Conservation (phyloP, 2,329 filamentous ascomycete genomes). For the Ascochyta clinopodiicola region DNA sequence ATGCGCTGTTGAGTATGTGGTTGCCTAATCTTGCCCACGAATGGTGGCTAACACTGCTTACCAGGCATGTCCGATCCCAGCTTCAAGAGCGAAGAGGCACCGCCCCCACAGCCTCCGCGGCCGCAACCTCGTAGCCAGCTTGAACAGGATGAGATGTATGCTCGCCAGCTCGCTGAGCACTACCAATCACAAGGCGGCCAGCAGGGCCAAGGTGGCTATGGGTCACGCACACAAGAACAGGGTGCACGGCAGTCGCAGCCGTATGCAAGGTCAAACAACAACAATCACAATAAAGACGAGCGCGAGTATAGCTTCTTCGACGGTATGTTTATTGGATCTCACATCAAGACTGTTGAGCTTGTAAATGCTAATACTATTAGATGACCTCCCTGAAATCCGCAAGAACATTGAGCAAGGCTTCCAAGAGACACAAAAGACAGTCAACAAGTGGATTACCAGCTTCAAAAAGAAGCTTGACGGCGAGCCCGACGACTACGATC, state of each 20-base stretch:
- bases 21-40: neutral
- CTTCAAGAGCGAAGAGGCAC: constrained; percentile 58
- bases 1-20: constrained; percentile 80
- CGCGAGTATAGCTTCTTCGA: constrained; percentile 92
- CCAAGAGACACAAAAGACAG: constrained; percentile 87
- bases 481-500: constrained; percentile 70
- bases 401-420: constrained; percentile 96
- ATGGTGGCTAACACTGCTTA: constrained; percentile 20
- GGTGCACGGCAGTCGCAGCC: constrained; percentile 57
- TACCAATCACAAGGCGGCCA: constrained; percentile 63
- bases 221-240: constrained; percentile 34
- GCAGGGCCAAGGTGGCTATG: constrained; percentile 35
- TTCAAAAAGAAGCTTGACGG: constrained; percentile 95
- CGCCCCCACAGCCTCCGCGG: constrained; percentile 82
- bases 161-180: constrained; percentile 89
- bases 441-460: constrained; percentile 90
- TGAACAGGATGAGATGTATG: constrained; percentile 89
- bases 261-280: constrained; percentile 18
- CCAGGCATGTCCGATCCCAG: constrained; percentile 62
- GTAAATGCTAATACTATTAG: constrained; percentile 45
- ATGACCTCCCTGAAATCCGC: constrained; percentile 90
- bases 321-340: constrained; percentile 43
- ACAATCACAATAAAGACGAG: constrained; percentile 39
- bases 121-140: constrained; percentile 79
- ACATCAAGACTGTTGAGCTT: neutral